Base-by-base conservation (phyloP, 306 rosid species). In the Biancaea sappan region DNA sequence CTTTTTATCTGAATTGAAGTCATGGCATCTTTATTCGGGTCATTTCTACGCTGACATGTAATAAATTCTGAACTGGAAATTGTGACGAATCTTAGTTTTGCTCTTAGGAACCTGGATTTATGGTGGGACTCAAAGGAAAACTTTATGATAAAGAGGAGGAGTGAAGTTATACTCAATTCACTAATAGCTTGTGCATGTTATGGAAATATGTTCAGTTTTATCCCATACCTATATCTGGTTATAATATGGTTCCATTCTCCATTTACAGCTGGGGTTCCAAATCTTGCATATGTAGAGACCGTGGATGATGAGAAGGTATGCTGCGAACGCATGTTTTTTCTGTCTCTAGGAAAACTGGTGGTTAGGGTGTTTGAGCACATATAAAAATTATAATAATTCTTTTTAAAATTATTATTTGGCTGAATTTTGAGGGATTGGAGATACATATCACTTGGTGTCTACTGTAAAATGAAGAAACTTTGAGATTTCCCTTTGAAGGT, bases 301-400 rank as follows among this genome's bases (percentile, higher is more conserved):
- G 95, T 94, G 64, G 96, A 94, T 79, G 95, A 91, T 70, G 87
- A 81, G 79, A 94, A 91, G 96, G 98, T 89, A 78, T 66, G 62
- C 37, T 56, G 6, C 28, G 15, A 35, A 26, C 14, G 44, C 63
- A 1, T 44, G 67, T 53, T 22, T 70, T 60, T 31, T 2, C 29
- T 15, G 9, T 21, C 50, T 10, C 28, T 29, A 22, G 25, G 9
- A 10, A 19, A 24, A 61, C 7, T 69, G 35, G 54, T 67, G 67
- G 21, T 60, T 53, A 70, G 6, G 63, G 61, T 29, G 10, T 68
- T 37, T 37, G 37, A 69, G 67, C 38, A 8, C 67, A 63, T 56
- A 40, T 14, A 74, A 40, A 48, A 35, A 3, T 44, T 48, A 65
- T 60, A 40, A 64, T 12, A 16, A 29, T 56, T 56, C 51, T 40